Conservation (phyloP, 768 basidiomycete species). For the Tricholoma sp. region DNA sequence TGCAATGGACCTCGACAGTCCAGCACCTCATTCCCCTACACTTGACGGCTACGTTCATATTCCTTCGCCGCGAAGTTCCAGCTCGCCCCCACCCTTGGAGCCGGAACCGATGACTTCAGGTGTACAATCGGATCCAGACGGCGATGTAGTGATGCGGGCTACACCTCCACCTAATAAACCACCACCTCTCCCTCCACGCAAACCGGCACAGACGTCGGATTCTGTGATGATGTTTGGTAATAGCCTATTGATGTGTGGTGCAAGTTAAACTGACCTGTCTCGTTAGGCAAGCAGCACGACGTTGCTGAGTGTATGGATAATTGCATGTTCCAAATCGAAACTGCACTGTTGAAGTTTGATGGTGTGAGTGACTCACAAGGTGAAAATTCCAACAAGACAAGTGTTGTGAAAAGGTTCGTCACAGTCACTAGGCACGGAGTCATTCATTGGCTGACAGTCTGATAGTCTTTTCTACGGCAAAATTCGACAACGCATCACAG, state of each 20-base stretch:
- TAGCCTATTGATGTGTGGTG: conserved; percentile 12
- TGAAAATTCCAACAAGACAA: conserved; percentile 53
- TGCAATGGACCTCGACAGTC: conserved; percentile 58
- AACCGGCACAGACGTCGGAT: conserved; percentile 48
- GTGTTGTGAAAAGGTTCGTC: conserved; percentile 76
- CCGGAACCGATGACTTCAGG: conserved; percentile 31
- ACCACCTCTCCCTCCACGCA: conserved; percentile 54
- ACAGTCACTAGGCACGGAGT: neutral
- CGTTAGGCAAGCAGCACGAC: conserved; percentile 88
- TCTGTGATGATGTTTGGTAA: conserved; percentile 90
- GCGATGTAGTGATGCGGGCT: conserved; percentile 32
- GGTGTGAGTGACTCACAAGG: conserved; percentile 37
- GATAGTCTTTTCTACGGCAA: conserved; percentile 80
- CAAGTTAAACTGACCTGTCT: neutral
- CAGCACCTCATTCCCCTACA: conserved; percentile 30
- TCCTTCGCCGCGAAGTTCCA: conserved; percentile 21
- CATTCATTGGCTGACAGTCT: neutral
- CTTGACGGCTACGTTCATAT: conserved; percentile 31
- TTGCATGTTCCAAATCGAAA: conserved; percentile 98
- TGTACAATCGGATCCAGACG: conserved; percentile 19
- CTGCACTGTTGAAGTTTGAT: conserved; percentile 76
- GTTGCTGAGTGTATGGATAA: conserved; percentile 99
- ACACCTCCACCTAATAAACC: conserved; percentile 33
- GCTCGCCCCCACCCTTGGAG: conserved; percentile 23
- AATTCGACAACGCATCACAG: conserved; percentile 52